Base-by-base conservation (phyloP, 2,329 filamentous ascomycete genomes). In the Pezizomycotina sp. region DNA sequence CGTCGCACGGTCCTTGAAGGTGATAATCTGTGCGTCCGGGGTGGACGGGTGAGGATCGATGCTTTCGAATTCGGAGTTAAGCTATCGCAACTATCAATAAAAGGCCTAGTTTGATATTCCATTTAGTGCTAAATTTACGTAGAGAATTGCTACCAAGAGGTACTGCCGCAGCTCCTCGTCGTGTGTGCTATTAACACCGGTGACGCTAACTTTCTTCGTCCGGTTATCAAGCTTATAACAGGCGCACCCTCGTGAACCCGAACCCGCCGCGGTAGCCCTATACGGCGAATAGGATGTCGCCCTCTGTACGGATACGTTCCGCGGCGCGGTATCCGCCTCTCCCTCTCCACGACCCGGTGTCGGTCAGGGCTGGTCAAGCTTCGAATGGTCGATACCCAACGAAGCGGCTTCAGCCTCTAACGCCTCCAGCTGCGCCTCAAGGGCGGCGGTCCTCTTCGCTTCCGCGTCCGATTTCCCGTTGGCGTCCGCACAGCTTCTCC, bases 151-250 rank as follows among this genome's bases (percentile, higher is more conserved):
- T 60, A 77, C 73, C 45, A 81, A 62, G 14, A 86, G 65, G 55
- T 77, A 75, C 50, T 80, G 74, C 43, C 77, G 64, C 27, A 86
- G 60, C 18, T 65, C 63, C 56, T 83, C 78, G 46, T 83, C 74
- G 50, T 69, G 70, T 19, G 66, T 66, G 9, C 62, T 62, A 3
- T 72, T 71, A 51, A 75, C 72, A 55, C 71, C 75, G 5, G 64
- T 63, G 15, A 86, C 58, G 4, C 68, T 65, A 6, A 89, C 61
- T 43, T 66, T 73, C 53, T 69, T 77, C 0, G 80, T 74, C 27
- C 80, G 65, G 53, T 84, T 83, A 51, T 89, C 80, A 14, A 89
- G 62, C 39, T 43, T 6, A 64, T 3, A 65, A 69, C 51, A 4
- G 59, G 60, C 18, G 59, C 49, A 13, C 51, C 50, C 35, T 54